phyloP scores from a whole-genome alignment of 768 basidiomycete species.

The Phylloporus sp. region DNA sequence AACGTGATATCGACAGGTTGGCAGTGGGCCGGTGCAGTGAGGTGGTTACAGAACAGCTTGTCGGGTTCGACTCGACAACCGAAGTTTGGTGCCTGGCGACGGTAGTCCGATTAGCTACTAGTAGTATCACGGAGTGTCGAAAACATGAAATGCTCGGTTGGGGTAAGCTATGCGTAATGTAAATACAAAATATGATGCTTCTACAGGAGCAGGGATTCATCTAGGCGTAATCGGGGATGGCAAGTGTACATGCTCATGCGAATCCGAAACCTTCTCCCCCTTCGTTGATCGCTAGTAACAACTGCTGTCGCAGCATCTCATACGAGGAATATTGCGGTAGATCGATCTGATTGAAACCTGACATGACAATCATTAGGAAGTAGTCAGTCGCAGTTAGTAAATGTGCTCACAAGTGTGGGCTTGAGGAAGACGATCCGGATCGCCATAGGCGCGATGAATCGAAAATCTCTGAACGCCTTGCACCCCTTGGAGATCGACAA shows the following conservation, averaged over 20 bases:
- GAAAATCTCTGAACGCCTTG: slow-evolving; percentile 94
- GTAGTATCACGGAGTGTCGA: too few species aligned
- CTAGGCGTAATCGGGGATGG: slow-evolving; percentile 9
- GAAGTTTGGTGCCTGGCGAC: too few species aligned
- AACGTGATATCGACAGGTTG: too few species aligned
- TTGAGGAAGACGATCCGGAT: slow-evolving; percentile 77
- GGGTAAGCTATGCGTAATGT: slow-evolving; percentile 20
- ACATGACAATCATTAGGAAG: slow-evolving; percentile 13
- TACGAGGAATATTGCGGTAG: slow-evolving; percentile 94
- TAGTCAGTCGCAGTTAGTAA: background rate
- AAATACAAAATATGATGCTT: slow-evolving; percentile 34
- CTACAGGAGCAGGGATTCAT: slow-evolving; percentile 21
- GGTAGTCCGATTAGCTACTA: too few species aligned
- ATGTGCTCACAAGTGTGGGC: slow-evolving; percentile 76
- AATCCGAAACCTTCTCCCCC: slow-evolving; percentile 96
- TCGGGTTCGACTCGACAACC: too few species aligned
- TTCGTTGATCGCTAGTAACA: slow-evolving; percentile 91
- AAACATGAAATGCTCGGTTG: slow-evolving; percentile 1
- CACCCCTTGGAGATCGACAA: slow-evolving; percentile 91
- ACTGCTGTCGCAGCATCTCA: slow-evolving; percentile 89
- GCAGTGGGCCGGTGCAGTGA: too few species aligned
- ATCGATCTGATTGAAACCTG: slow-evolving; percentile 93
- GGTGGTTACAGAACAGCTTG: too few species aligned
- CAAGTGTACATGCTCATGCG: slow-evolving; percentile 33
- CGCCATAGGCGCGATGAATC: slow-evolving; percentile 90